Conservation (phyloP, 202 grass and related monocot species). For the Schoenoplectus tabernaemontani region DNA sequence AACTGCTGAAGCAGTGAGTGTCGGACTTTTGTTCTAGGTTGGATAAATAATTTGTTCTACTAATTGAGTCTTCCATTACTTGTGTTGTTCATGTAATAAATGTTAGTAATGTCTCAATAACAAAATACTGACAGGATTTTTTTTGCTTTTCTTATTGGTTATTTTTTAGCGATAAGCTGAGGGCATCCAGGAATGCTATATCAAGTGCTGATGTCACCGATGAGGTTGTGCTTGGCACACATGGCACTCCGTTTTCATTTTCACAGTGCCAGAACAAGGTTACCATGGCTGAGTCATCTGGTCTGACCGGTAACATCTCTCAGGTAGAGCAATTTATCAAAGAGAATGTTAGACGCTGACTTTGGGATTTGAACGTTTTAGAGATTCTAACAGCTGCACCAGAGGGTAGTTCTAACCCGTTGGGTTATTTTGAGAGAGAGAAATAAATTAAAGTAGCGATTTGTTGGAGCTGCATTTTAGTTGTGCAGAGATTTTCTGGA, state of each 20-base stretch:
- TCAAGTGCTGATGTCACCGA: constrained; percentile 69
- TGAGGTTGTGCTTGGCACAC: constrained; percentile 60
- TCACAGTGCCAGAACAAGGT: constrained; percentile 77
- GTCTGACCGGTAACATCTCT: constrained; percentile 50
- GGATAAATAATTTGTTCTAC: background rate
- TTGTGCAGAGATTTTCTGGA: constrained; percentile 4
- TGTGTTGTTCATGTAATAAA: background rate
- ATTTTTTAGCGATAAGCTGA: constrained; percentile 71
- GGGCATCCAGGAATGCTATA: constrained; percentile 71
- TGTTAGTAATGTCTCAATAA: background rate
- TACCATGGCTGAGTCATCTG: constrained; percentile 52
- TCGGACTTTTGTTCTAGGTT: background rate
- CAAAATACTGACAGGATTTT: background rate
- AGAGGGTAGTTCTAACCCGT: background rate
- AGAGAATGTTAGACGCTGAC: constrained; percentile 30
- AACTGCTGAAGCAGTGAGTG: background rate
- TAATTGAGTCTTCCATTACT: background rate
- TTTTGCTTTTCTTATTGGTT: background rate
- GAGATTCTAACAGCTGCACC: background rate
- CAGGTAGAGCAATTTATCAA: constrained; percentile 59
- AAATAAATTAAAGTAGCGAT: background rate
- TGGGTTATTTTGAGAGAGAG: background rate
- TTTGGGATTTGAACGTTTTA: background rate
- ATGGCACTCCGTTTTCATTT: constrained; percentile 58
- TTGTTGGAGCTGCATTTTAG: background rate